Evolutionary conservation across 2,329 filamentous ascomycete species (phyloP), one percentile per base, ranked within the genome.

Genomic region (Alternaria dauci): DNA sequence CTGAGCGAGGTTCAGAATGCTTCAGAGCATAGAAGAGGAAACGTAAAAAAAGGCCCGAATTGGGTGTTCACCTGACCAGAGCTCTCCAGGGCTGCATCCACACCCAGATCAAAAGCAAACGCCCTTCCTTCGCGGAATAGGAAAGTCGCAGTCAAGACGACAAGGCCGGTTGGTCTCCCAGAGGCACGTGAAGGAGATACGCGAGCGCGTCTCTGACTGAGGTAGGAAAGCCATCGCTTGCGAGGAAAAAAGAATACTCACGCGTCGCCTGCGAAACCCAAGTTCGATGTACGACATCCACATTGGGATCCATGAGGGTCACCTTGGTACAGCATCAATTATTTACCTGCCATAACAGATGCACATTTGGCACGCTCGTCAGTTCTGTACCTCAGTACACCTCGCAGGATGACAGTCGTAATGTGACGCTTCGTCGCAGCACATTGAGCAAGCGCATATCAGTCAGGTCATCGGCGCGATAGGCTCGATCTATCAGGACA

Each of bases 11-110:
- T 34, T 38, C 20, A 50, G 46, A 44, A 44, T n/a, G 34, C 53
- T 30, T 46, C 41, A 34, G 11, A 26, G 51, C 9, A 26, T 34
- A 28, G 25, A 57, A 47, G 52, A 59, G 53, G 57, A 44, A 46
- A 26, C 16, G 20, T 23, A 23, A 59, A 42, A 59, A 16, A 55
- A 59, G 36, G 51, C 51, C 56, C 56, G 56, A 59, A 36, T 28
- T 38, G 26, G 23, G 11, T 48, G 44, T 20, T 18, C 16, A 43
- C 38, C 56, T 42, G 41, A 23, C 51, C 42, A 32, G 14, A 41
- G 9, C 6, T 38, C 23, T n/a, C n/a, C n/a, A n/a, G n/a, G n/a
- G n/a, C n/a, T 52, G 32, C 39, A n/a, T 28, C 46, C 30, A 44
- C 47, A 50, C 5, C 14, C 18, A 50, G 8, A 32, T 25, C 25